A percentile compares a stretch with the other conserved stretches of the same genome.
phyloP scores from a whole-genome alignment of 345 rosid genomes.

The Syzygium jambos region DNA sequence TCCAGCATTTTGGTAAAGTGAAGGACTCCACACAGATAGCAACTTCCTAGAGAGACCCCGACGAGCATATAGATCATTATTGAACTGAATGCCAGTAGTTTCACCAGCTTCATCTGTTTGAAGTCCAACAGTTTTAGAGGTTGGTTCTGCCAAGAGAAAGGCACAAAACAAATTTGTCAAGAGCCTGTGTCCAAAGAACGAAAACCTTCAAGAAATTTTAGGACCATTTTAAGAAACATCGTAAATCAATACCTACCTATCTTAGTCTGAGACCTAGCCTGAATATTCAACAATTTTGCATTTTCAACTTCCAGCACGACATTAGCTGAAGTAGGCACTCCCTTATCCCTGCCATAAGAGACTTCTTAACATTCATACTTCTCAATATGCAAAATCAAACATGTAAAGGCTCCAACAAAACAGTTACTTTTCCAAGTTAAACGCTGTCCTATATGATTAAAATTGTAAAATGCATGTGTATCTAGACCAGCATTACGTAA shows the following conservation, averaged over 20 bases:
- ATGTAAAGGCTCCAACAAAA: neutral
- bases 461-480: neutral
- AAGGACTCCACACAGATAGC: constrained; percentile 48
- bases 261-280: constrained; percentile 12
- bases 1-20: constrained; percentile 31
- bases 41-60: constrained; percentile 40
- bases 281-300: constrained; percentile 12
- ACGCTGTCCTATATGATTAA: neutral
- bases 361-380: neutral
- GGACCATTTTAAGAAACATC: neutral
- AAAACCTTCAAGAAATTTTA: neutral
- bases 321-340: neutral
- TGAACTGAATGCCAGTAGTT: neutral
- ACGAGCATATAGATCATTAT: constrained; percentile 12
- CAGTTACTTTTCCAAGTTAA: neutral
- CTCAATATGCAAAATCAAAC: neutral
- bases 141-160: constrained; percentile 28
- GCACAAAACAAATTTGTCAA: neutral
- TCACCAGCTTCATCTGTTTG: constrained; percentile 38
- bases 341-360: neutral
- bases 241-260: constrained; percentile 15
- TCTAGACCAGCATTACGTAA: neutral
- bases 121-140: constrained; percentile 52
- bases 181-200: neutral
- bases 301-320: constrained; percentile 4